Conservation (phyloP, 2,329 filamentous ascomycete genomes). For the Aspergillus costaricaensis region DNA sequence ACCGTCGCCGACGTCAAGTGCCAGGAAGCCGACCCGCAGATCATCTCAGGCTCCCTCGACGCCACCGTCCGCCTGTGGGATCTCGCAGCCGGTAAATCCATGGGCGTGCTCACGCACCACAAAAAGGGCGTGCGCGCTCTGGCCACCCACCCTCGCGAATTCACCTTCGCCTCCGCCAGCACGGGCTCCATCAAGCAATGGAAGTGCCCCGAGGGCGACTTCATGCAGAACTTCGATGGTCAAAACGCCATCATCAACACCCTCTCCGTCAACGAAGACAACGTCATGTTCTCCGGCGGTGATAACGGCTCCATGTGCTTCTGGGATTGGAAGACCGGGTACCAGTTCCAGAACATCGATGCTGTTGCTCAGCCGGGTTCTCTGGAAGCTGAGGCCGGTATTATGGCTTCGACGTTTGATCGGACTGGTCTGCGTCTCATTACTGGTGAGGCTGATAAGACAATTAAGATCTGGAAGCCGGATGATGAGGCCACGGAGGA, state of each 20-base stretch:
- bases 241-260: slow-evolving; percentile 98
- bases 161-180: slow-evolving; percentile 91
- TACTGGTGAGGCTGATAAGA: slow-evolving; percentile 95
- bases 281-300: slow-evolving; percentile 89
- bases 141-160: slow-evolving; percentile 83
- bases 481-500: slow-evolving; percentile 90
- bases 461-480: slow-evolving; percentile 96
- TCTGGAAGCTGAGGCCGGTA: slow-evolving; percentile 87
- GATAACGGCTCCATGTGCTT: slow-evolving; percentile 97
- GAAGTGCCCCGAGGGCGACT: slow-evolving; percentile 96
- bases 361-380: slow-evolving; percentile 92
- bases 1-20: slow-evolving; percentile 89
- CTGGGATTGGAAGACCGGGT: slow-evolving; percentile 98
- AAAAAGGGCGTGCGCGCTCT: slow-evolving; percentile 93
- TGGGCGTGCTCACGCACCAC: slow-evolving; percentile 95
- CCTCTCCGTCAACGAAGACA: slow-evolving; percentile 87
- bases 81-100: slow-evolving; percentile 90
- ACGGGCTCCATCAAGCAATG: slow-evolving; percentile 97
- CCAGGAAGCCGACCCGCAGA: slow-evolving; percentile 93
- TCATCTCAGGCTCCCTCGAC: slow-evolving; percentile 91
- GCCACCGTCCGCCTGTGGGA: slow-evolving; percentile 92
- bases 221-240: slow-evolving; percentile 99
- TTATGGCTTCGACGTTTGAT: slow-evolving; percentile 94
- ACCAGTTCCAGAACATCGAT: slow-evolving; percentile 86
- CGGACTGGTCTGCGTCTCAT: slow-evolving; percentile 85